Evolutionary conservation across 1,284 basidiomycete genomes (phyloP).

Genomic region (Fistulinella cinereoalba): DNA sequence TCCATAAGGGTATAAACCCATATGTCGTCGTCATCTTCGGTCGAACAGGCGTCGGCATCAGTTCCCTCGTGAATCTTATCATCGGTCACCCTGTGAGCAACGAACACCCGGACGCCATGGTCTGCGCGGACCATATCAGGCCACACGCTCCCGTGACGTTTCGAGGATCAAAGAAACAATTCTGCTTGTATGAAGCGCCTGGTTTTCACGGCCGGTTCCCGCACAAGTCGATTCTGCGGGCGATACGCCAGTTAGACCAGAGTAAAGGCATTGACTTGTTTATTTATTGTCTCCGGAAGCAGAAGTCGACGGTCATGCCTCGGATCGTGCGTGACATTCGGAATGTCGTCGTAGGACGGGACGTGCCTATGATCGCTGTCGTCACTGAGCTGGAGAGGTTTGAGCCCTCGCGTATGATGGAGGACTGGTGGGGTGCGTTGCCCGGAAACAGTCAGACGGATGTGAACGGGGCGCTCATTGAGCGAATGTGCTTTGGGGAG

Average conservation of each 20-base stretch:
- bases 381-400: constrained; percentile 31
- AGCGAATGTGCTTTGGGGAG: constrained; percentile 9
- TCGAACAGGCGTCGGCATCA: constrained; percentile 26
- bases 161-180: constrained; percentile 1
- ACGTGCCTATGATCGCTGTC: constrained; percentile 26
- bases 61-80: constrained; percentile 28
- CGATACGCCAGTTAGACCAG: constrained; percentile 16
- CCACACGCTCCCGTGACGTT: not conserved
- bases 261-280: constrained; percentile 19
- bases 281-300: constrained; percentile 24
- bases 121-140: not conserved
- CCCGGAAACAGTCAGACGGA: constrained; percentile 12
- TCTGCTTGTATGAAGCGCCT: constrained; percentile 22
- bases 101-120: constrained; percentile 11
- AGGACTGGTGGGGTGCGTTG: constrained; percentile 26
- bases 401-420: constrained; percentile 15
- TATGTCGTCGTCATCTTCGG: constrained; percentile 28
- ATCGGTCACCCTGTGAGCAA: constrained; percentile 15
- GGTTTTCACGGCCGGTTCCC: constrained; percentile 12
- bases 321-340: constrained; percentile 10
- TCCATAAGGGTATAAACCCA: constrained; percentile 6
- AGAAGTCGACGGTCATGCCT: constrained; percentile 18
- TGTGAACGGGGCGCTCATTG: constrained; percentile 20
- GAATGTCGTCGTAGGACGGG: not conserved
- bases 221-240: constrained; percentile 13